Evolutionary conservation across 2,329 filamentous ascomycete genomes (phyloP).

Genomic region (Penicillium sclerotigenum): DNA sequence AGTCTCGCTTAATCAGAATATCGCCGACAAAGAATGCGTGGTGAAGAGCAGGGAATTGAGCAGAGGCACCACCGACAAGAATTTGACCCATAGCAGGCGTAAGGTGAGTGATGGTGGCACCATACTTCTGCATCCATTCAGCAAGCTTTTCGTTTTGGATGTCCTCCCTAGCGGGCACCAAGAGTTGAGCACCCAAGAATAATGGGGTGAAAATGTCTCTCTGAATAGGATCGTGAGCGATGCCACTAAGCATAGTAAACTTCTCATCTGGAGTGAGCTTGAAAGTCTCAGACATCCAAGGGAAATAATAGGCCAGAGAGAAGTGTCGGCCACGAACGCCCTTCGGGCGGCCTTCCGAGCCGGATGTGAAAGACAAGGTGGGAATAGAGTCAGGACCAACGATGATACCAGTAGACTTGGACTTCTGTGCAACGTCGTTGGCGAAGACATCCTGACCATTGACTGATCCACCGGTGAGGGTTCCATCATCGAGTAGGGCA

Average conservation of each 20-base stretch:
- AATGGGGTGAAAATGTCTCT: constrained; percentile 85
- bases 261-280: constrained; percentile 66
- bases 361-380: constrained; percentile 71
- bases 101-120: constrained; percentile 77
- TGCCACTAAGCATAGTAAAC: constrained; percentile 82
- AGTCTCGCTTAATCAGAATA: constrained; percentile 80
- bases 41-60: constrained; percentile 72
- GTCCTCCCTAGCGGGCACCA: constrained; percentile 76
- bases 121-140: constrained; percentile 79
- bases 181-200: constrained; percentile 74
- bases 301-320: constrained; percentile 79
- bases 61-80: constrained; percentile 75
- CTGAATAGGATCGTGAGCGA: constrained; percentile 62
- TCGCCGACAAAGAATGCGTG: constrained; percentile 90
- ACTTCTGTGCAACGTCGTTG: constrained; percentile 51
- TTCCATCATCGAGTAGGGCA: constrained; percentile 67
- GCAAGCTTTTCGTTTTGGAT: constrained; percentile 82
- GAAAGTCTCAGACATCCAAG: constrained; percentile 89
- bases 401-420: constrained; percentile 63
- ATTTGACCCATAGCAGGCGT: constrained; percentile 98
- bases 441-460: constrained; percentile 67
- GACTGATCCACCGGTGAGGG: constrained; percentile 64
- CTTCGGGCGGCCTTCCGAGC: constrained; percentile 75
- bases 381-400: constrained; percentile 83
- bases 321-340: constrained; percentile 86